Base-by-base conservation (phyloP, 441 rosid genomes). In the Gossypium trilobum region DNA sequence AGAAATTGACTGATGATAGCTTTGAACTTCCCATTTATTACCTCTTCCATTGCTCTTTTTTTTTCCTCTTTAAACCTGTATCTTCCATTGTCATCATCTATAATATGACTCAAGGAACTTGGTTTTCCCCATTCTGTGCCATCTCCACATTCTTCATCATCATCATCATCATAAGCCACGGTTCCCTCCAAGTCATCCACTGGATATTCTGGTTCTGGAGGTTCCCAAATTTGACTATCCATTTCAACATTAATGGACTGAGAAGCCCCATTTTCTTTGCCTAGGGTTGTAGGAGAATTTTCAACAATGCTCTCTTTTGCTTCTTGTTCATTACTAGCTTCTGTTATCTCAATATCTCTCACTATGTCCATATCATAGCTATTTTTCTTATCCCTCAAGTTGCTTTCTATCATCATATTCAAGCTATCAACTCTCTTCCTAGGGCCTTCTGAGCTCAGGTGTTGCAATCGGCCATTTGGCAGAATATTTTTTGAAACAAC, bases 161-260 rank as follows among this genome's bases (percentile, higher is more conserved):
- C 91, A 1, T 87, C 94, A 2, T 87, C 94, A 5, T 89, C 98
- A 22, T 85, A 80, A 48, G 87, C 86, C 79, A 88, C 75, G 63
- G 87, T 82, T 52, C 78, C 84, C 57, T 87, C 92, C 71, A 79
- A 39, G 44, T 89, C 91, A 80, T 87, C 91, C 72, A 84, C 92
- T 0, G 85, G 84, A 51, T 85, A 87, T 71, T 88, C 93, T 42
- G 96, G 82, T 81, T 91, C 97, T 2, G 99, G 99, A 31, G 98
- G 91, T 42, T 89, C 96, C 99, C 98, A 92, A 65, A 87, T 69
- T n/a, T 58, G 69, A 3, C 70, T 61, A 73, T 83, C 86, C 73
- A 72, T 74, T 63, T 81, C 88, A 73, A 77, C 74, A 55, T 66
- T 77, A 63, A 36, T 73, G 52, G 66, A 74, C 36, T 6, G 39